These are phyloP conservation scores for Hydnomerulius pinastri DNA, from an alignment of 768 basidiomycete species.

Conservation along the genomic window DNA sequence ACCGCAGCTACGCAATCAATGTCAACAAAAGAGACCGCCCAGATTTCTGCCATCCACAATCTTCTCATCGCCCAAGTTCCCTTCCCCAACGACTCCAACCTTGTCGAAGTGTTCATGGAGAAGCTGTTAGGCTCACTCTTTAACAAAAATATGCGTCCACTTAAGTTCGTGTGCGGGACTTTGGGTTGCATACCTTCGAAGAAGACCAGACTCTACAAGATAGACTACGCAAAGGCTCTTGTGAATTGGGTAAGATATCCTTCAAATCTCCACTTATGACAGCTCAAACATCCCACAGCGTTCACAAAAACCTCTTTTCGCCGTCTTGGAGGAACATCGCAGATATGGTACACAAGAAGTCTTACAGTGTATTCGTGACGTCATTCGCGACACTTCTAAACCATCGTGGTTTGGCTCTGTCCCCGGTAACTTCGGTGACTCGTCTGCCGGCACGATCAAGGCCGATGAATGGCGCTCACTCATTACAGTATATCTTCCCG, in stretches of 20 bases:
- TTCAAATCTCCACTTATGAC: too few species aligned
- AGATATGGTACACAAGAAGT: too few species aligned
- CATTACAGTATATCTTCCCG: conserved; percentile 14
- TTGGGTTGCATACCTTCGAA: conserved; percentile 2
- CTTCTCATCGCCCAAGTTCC: conserved; percentile 1
- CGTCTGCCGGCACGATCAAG: conserved; percentile 15
- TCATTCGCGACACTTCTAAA: not conserved
- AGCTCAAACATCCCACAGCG: too few species aligned
- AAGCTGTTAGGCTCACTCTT: not conserved
- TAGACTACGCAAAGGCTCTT: conserved; percentile 4
- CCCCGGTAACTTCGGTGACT: conserved; percentile 18
- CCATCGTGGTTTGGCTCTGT: conserved; percentile 21
- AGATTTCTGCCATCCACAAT: conserved; percentile 8
- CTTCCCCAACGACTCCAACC: not conserved
- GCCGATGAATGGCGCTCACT: conserved; percentile 23
- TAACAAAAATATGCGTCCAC: conserved; percentile 2
- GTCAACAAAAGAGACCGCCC: not conserved
- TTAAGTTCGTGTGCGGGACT: not conserved
- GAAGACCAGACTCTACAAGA: not conserved
- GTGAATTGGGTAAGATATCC: conserved; percentile 14
- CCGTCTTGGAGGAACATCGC: too few species aligned
- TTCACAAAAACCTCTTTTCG: too few species aligned
- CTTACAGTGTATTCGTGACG: conserved; percentile 1
- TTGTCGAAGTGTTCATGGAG: not conserved
- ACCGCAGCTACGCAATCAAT: not conserved